Conservation (phyloP, 2,329 filamentous ascomycete genomes). For the Graphilbum fragrans region DNA sequence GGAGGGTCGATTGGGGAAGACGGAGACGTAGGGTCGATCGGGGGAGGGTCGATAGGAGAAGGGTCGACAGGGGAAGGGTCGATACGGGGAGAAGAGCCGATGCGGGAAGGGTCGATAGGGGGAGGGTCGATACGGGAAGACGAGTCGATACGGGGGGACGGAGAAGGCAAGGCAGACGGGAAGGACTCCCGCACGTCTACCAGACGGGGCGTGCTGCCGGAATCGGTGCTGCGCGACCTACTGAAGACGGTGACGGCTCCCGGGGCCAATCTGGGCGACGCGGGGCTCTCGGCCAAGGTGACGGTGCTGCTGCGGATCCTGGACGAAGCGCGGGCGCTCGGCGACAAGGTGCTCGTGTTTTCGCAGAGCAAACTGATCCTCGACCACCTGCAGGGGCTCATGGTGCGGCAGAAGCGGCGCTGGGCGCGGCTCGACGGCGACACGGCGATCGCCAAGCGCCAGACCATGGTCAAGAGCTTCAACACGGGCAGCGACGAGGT, state of each 20-base stretch:
- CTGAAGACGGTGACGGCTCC: conserved; percentile 23
- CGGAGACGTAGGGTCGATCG: too few species aligned
- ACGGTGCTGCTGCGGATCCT: conserved; percentile 57
- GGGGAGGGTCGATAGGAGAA: too few species aligned
- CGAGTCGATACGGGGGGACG: too few species aligned
- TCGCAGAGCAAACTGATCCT: conserved; percentile 60
- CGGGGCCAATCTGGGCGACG: conserved; percentile 27
- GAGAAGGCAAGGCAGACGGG: too few species aligned
- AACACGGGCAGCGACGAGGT: conserved; percentile 46
- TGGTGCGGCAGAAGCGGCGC: conserved; percentile 34
- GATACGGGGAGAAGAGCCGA: too few species aligned
- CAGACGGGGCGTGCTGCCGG: conserved; percentile 13
- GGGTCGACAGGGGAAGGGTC: too few species aligned
- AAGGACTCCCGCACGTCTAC: not conserved
- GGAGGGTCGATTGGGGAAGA: too few species aligned
- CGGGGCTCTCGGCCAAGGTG: conserved; percentile 55
- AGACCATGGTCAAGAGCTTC: conserved; percentile 55
- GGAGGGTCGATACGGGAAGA: too few species aligned
- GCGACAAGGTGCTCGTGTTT: conserved; percentile 74
- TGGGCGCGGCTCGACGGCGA: conserved; percentile 55
- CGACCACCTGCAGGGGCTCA: conserved; percentile 51
- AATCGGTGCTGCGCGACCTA: conserved; percentile 17
- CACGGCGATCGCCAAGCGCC: conserved; percentile 43
- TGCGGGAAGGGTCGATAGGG: too few species aligned
- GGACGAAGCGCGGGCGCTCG: conserved; percentile 42